Evolutionary conservation across 164 flowering plant species (phyloP).

Genomic region (Umbellularia californica): DNA sequence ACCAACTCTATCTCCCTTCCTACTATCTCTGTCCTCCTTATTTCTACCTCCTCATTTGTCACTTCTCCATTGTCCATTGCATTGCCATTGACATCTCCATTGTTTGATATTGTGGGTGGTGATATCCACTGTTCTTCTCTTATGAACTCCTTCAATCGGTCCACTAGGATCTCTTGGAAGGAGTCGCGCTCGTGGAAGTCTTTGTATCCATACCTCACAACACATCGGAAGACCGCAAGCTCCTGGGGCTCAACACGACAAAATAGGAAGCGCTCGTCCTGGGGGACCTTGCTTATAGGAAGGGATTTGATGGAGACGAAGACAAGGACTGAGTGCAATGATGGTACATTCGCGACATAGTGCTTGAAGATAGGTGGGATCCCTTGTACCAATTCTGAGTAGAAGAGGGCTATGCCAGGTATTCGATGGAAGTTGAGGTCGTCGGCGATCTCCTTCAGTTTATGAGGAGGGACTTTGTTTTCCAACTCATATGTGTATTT

Average conservation of each 20-base stretch:
- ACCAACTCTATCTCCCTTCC: constrained; percentile 36
- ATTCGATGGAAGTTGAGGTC: constrained; percentile 29
- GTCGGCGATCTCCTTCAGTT: constrained; percentile 25
- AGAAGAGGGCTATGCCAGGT: constrained; percentile 63
- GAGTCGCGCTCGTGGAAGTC: constrained; percentile 50
- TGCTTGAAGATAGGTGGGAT: constrained; percentile 76
- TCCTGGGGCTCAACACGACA: constrained; percentile 46
- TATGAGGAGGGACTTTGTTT: constrained; percentile 47
- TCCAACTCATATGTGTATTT: constrained; percentile 63
- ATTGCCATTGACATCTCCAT: constrained; percentile 1
- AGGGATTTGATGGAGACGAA: constrained; percentile 73
- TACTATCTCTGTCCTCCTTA: not conserved
- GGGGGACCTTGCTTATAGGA: constrained; percentile 62
- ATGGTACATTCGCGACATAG: constrained; percentile 54
- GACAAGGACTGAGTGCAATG: constrained; percentile 61
- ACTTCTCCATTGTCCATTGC: not conserved
- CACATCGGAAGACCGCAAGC: constrained; percentile 54
- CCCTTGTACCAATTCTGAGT: constrained; percentile 75
- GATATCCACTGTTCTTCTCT: constrained; percentile 28
- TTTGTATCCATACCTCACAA: constrained; percentile 74
- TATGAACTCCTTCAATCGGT: constrained; percentile 51
- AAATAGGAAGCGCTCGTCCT: constrained; percentile 66
- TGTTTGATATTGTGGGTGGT: constrained; percentile 23
- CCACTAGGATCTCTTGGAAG: constrained; percentile 48
- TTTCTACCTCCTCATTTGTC: not conserved